phyloP scores from a whole-genome alignment of 805 yeast genomes.

The Teunomyces gatunensis region DNA sequence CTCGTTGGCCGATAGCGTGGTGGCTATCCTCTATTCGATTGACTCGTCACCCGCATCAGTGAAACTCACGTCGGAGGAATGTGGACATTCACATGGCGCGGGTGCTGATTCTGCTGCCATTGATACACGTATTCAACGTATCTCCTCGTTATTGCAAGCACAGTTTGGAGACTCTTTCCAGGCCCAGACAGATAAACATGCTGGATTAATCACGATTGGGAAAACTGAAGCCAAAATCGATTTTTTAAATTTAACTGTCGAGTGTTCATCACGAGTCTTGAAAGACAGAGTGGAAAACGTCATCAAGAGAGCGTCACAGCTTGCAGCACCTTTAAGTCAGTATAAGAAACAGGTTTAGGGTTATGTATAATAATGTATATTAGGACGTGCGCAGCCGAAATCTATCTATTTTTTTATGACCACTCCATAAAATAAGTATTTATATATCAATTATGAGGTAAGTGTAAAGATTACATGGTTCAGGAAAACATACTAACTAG shows the following conservation, averaged over 20 bases:
- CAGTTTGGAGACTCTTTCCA: constrained; percentile 83
- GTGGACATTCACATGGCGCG: constrained; percentile 39
- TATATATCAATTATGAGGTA: constrained; percentile 11
- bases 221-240: constrained; percentile 68
- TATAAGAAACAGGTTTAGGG: constrained; percentile 16
- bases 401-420: background rate
- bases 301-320: constrained; percentile 68
- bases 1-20: constrained; percentile 88
- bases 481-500: constrained; percentile 23
- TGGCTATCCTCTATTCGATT: constrained; percentile 86
- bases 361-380: constrained; percentile 4
- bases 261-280: constrained; percentile 70
- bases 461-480: background rate
- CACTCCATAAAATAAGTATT: background rate
- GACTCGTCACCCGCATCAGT: constrained; percentile 96
- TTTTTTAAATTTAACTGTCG: constrained; percentile 61
- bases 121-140: constrained; percentile 41
- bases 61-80: constrained; percentile 67
- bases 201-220: constrained; percentile 71
- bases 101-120: constrained; percentile 26
- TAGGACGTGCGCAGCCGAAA: background rate
- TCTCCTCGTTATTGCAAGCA: constrained; percentile 63
- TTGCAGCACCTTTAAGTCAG: constrained; percentile 81
- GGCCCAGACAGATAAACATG: constrained; percentile 31
- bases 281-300: constrained; percentile 82